Conservation (phyloP, 176 grass and related monocot species). For the Juncus inflexus region DNA sequence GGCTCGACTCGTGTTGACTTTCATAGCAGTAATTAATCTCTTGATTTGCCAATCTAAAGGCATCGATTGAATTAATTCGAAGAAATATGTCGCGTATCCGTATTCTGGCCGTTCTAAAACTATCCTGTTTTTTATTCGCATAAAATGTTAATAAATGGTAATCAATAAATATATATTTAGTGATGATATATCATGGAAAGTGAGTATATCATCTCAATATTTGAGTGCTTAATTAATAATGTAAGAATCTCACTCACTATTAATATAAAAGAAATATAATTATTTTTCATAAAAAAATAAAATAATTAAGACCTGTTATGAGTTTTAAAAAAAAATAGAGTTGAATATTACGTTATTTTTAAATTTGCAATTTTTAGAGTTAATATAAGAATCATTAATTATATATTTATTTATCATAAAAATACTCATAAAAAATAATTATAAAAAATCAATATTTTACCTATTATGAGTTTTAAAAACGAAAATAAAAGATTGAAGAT, state of each 20-base stretch:
- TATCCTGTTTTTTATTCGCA: conserved; percentile 48
- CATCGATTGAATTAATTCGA: conserved; percentile 62
- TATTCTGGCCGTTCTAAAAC: conserved; percentile 96
- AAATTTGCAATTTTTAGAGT: too few relatives aligned
- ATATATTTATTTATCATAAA: too few relatives aligned
- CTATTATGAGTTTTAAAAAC: conserved; percentile 80
- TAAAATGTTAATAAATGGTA: too few relatives aligned
- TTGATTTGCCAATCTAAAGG: conserved; percentile 78
- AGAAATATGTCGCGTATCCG: conserved; percentile 93
- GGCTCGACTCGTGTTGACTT: conserved; percentile 57
- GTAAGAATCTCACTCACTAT: too few relatives aligned
- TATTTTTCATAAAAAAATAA: neutral
- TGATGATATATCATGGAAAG: too few relatives aligned
- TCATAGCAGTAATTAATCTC: conserved; percentile 78
- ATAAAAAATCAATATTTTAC: conserved; percentile 29
- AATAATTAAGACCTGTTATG: too few relatives aligned
- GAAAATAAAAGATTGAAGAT: conserved; percentile 91
- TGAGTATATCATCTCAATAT: too few relatives aligned
- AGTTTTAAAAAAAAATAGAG: too few relatives aligned
- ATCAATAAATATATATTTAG: too few relatives aligned
- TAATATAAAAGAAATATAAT: neutral
- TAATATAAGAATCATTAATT: neutral
- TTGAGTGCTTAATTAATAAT: too few relatives aligned
- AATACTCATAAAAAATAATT: neutral
- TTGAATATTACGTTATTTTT: too few relatives aligned